Conservation (phyloP, 1,284 basidiomycete genomes). For the Malassezia restricta region DNA sequence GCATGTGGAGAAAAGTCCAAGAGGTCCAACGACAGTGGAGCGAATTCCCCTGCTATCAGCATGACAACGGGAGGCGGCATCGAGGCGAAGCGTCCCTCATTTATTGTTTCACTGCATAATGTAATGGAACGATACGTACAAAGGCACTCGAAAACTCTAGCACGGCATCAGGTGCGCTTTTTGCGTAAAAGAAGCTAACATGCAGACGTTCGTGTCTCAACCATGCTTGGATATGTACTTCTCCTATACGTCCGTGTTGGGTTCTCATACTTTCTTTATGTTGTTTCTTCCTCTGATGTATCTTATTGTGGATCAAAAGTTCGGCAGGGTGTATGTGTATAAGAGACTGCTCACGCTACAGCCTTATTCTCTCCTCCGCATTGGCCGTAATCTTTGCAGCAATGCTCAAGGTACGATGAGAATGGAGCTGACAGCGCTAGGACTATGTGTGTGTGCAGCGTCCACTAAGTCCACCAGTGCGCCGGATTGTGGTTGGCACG, state of each 20-base stretch:
- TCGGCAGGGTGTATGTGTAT: constrained; percentile 60
- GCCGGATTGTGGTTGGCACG: constrained; percentile 54
- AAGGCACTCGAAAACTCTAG: not conserved
- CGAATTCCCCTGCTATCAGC: too few relatives aligned
- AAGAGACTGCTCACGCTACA: constrained; percentile 6
- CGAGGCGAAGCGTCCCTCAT: not conserved
- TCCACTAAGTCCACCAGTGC: constrained; percentile 79
- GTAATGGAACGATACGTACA: not conserved
- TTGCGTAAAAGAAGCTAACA: not conserved
- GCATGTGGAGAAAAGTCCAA: too few relatives aligned
- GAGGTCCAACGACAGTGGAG: too few relatives aligned
- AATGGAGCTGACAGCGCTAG: not conserved
- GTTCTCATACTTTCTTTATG: constrained; percentile 85
- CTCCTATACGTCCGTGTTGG: constrained; percentile 71
- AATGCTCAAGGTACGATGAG: constrained; percentile 54
- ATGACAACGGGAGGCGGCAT: too few relatives aligned
- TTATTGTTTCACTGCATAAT: not conserved
- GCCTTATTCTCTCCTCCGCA: constrained; percentile 55
- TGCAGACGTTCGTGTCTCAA: constrained; percentile 9
- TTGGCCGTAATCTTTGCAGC: constrained; percentile 73
- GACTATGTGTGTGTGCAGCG: constrained; percentile 82
- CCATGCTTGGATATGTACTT: constrained; percentile 74
- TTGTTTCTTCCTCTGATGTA: constrained; percentile 70
- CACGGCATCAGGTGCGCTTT: not conserved
- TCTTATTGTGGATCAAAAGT: constrained; percentile 67